Evolutionary conservation across 192 early-diverging fungal genomes (phyloP).

Genomic region (Coemansia sp.): DNA sequence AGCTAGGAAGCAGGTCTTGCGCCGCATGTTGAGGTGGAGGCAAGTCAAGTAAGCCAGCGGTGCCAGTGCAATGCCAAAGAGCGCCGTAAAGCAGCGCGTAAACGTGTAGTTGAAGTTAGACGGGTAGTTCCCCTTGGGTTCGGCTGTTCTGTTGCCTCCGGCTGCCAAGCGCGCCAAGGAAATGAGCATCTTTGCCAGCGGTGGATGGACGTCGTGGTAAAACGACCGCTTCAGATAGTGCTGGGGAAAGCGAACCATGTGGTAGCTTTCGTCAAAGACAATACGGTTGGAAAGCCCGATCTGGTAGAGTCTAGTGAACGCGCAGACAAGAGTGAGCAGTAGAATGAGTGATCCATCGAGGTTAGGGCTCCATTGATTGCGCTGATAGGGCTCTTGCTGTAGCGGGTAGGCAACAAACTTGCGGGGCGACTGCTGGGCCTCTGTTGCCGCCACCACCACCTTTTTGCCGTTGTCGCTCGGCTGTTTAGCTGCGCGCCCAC

Average conservation of each 20-base stretch:
- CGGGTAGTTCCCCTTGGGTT: slow-evolving; percentile 64
- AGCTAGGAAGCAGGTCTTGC: slow-evolving; percentile 50
- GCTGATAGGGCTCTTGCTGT: slow-evolving; percentile 32
- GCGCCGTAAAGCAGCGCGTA: slow-evolving; percentile 62
- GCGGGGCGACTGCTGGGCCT: background rate
- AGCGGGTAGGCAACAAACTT: slow-evolving; percentile 26
- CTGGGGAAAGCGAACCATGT: slow-evolving; percentile 70
- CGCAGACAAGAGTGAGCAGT: slow-evolving; percentile 23
- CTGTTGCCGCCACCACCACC: background rate
- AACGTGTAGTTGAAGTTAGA: slow-evolving; percentile 59
- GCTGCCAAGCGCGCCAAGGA: slow-evolving; percentile 55
- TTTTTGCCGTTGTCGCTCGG: background rate
- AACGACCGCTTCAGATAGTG: slow-evolving; percentile 88
- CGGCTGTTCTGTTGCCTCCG: slow-evolving; percentile 61
- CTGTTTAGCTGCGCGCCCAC: background rate
- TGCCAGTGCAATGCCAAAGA: slow-evolving; percentile 63
- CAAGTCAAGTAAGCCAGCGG: slow-evolving; percentile 68
- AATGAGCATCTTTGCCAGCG: slow-evolving; percentile 74
- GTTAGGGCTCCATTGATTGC: slow-evolving; percentile 33
- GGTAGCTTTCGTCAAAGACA: slow-evolving; percentile 65
- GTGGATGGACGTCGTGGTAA: slow-evolving; percentile 97
- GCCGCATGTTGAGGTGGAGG: slow-evolving; percentile 55
- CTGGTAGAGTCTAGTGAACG: slow-evolving; percentile 32
- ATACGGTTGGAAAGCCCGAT: slow-evolving; percentile 38
- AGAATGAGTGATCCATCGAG: slow-evolving; percentile 45